Evolutionary conservation across 345 rosid species (phyloP), one percentile per base, ranked within the genome.

Genomic region (Pugionium cornutum): DNA sequence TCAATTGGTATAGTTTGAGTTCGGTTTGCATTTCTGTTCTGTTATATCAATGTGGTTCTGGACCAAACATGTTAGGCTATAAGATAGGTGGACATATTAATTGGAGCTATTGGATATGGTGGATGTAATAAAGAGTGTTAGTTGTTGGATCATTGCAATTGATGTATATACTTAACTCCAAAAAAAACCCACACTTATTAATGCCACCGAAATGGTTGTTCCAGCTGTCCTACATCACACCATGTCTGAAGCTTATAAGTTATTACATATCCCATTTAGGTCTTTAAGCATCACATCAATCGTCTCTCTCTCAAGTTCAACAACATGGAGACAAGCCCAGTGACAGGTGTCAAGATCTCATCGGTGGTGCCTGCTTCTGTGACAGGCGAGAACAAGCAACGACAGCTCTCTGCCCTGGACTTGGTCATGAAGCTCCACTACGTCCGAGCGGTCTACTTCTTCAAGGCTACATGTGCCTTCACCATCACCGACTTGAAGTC

Each of bases 381-480:
- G 6, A 80, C 87, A 1, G 84, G 82, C 1, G 66, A 73, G 26
- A 68, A 75, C 79, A 65, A 62, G 70, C 81, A 74, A 56, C 77
- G 70, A 1, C 51, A 55, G 25, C 83, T 88, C 4, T 71, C 83
- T 1, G 41, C 77, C 78, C 63, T 81, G 65, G 97, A 88, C 83
- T 78, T 91, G 31, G 86, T 81, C 66, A 34, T 91, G 81, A 91
- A 91, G 72, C 88, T 91, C 18, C 96, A 91, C 67, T 86, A 85
- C 67, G 60, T 91, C 30, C 79, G 64, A 66, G 88, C 82, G 0
- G 80, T 88, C 9, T 91, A 91, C 77, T 77, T 84, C 70, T 84
- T 91, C 75, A 36, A 48, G 29, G 34, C 32, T 11, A 26, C 52
- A 5, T 52, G 50, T n/a, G 85, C 68, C 2, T 69, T 89, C 35